These are phyloP conservation scores for Hyaloscypha finlandica DNA, from an alignment of 495 filamentous ascomycete species.

Conservation along the genomic window DNA sequence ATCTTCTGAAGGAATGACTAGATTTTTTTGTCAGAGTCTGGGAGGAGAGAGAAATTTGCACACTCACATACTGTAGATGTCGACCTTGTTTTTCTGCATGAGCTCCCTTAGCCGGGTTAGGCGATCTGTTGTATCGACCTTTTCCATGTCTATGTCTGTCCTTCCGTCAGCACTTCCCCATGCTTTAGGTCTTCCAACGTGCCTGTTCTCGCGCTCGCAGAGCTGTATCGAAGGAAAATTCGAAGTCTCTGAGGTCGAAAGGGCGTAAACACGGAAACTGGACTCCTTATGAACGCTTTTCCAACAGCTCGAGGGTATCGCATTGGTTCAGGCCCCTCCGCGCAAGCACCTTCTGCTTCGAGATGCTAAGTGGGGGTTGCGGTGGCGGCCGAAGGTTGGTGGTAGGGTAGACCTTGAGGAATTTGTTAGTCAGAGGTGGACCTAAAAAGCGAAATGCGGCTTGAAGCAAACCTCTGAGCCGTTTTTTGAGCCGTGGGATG, in stretches of 20 bases:
- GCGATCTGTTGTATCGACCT: constrained; percentile 78
- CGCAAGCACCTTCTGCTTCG: constrained; percentile 1
- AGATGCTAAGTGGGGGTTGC: background rate
- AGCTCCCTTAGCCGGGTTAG: constrained; percentile 75
- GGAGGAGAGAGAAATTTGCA: constrained; percentile 2
- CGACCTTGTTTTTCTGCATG: constrained; percentile 86
- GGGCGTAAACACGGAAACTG: background rate
- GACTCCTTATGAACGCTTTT: constrained; percentile 18
- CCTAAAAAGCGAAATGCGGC: background rate
- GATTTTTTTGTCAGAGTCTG: constrained; percentile 18
- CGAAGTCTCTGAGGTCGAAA: constrained; percentile 14
- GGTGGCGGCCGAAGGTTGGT: background rate
- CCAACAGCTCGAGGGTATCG: constrained; percentile 23
- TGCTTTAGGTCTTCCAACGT: constrained; percentile 8
- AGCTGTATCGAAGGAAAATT: constrained; percentile 29
- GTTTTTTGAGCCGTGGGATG: background rate
- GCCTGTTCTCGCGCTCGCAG: constrained; percentile 16
- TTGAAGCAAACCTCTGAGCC: background rate
- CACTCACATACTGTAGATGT: constrained; percentile 83
- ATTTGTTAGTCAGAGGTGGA: background rate
- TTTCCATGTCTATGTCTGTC: constrained; percentile 65
- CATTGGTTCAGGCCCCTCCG: constrained; percentile 21
- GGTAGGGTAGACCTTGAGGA: background rate
- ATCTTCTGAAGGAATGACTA: constrained; percentile 97
- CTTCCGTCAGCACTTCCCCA: constrained; percentile 15